Evolutionary conservation across 768 basidiomycete genomes (phyloP).

Genomic region (Suillus occidentalis): DNA sequence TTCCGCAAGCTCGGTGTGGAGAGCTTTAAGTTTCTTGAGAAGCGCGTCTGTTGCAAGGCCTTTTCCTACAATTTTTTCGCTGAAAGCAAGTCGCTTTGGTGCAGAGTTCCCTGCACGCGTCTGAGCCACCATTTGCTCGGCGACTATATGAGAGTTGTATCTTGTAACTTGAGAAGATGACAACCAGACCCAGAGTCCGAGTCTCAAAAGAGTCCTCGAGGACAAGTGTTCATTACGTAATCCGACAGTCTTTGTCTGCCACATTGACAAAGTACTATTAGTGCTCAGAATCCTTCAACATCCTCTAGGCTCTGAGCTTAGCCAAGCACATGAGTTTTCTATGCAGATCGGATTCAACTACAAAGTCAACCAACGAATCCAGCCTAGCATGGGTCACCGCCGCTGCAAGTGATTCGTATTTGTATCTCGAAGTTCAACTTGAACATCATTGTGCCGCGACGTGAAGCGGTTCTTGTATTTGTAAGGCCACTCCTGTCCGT

Average conservation of each 20-base stretch:
- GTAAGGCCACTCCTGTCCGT: conserved; percentile 34
- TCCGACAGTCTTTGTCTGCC: neutral
- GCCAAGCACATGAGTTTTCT: neutral
- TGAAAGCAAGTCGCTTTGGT: conserved; percentile 68
- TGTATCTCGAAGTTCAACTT: conserved; percentile 44
- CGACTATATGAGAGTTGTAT: conserved; percentile 4
- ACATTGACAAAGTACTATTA: no score
- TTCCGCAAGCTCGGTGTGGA: conserved; percentile 75
- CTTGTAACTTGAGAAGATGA: conserved; percentile 3
- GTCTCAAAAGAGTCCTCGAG: neutral
- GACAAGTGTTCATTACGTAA: neutral
- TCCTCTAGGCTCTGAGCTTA: neutral
- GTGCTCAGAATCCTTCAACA: neutral
- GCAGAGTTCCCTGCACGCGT: conserved; percentile 59
- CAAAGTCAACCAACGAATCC: conserved; percentile 50
- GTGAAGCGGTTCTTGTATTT: conserved; percentile 63
- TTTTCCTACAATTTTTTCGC: conserved; percentile 79
- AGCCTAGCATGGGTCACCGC: conserved; percentile 47
- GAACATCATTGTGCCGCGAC: conserved; percentile 76
- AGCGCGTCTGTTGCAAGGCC: conserved; percentile 78
- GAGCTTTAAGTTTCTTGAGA: conserved; percentile 79
- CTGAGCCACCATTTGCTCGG: conserved; percentile 64
- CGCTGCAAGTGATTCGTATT: neutral
- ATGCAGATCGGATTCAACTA: conserved; percentile 80
- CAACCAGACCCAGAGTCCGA: neutral